Percentiles rank a stretch among this genome's conserved stretches.
Conservation (phyloP, 306 rosid species). For the Dicorynia guianensis region DNA sequence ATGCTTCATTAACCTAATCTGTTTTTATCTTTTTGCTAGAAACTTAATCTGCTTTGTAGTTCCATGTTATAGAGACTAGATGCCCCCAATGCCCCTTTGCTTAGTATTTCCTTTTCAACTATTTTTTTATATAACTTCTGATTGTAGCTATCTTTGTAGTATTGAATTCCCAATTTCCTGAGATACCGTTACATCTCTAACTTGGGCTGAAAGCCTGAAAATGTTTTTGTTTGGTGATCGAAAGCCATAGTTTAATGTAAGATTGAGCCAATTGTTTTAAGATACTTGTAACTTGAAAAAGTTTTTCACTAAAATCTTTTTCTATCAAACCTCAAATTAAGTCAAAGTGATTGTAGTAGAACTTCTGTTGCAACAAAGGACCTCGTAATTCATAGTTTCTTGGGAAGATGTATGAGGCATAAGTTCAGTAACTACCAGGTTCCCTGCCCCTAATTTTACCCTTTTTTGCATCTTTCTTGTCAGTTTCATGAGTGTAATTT, state of each 20-base stretch:
- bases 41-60: too few species aligned
- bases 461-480: not conserved
- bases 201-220: constrained; percentile 12
- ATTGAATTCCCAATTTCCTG: not conserved
- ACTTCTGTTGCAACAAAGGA: not conserved
- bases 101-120: not conserved
- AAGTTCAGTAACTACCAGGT: not conserved
- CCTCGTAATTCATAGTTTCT: not conserved
- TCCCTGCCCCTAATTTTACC: not conserved
- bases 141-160: constrained; percentile 5
- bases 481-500: constrained; percentile 17
- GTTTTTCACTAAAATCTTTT: not conserved
- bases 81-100: constrained; percentile 11
- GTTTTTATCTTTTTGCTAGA: not conserved
- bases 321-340: not conserved
- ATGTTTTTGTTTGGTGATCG: not conserved
- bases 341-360: not conserved
- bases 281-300: constrained; percentile 8
- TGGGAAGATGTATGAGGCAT: not conserved
- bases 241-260: not conserved
- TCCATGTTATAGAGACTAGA: constrained; percentile 11
- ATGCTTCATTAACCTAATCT: constrained; percentile 9
- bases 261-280: not conserved
- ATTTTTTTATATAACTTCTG: constrained; percentile 5
- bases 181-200: not conserved